These are phyloP conservation scores for Suillus cothurnatus DNA, from an alignment of 768 basidiomycete genomes.

Conservation along the genomic window DNA sequence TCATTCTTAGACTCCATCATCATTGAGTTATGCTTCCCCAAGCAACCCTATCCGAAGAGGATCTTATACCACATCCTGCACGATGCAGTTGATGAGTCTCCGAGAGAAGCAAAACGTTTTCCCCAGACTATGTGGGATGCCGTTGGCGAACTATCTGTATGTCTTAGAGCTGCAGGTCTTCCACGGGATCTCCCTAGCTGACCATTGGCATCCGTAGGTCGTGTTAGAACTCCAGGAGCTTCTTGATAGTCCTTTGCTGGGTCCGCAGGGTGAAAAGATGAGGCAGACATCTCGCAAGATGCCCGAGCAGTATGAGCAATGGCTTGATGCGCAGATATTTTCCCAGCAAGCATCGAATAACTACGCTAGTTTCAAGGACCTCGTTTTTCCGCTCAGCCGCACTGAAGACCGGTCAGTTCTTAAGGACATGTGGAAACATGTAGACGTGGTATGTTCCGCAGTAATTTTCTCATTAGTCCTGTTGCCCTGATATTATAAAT, in stretches of 20 bases:
- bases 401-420: slow-evolving; percentile 52
- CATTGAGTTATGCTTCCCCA: slow-evolving; percentile 79
- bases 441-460: slow-evolving; percentile 53
- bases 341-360: slow-evolving; percentile 59
- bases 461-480: not conserved
- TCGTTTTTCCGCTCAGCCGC: slow-evolving; percentile 60
- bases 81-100: slow-evolving; percentile 74
- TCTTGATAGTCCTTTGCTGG: slow-evolving; percentile 62
- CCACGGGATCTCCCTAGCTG: not conserved
- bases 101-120: slow-evolving; percentile 72
- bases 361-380: slow-evolving; percentile 52
- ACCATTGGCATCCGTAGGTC: slow-evolving; percentile 40
- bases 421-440: slow-evolving; percentile 63
- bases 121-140: slow-evolving; percentile 82
- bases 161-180: slow-evolving; percentile 3
- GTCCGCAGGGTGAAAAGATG: slow-evolving; percentile 56
- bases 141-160: slow-evolving; percentile 78
- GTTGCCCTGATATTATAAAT: slow-evolving; percentile 1
- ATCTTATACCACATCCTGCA: slow-evolving; percentile 67
- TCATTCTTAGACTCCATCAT: slow-evolving; percentile 86
- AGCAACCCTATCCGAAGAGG: slow-evolving; percentile 64
- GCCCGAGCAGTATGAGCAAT: slow-evolving; percentile 62
- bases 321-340: slow-evolving; percentile 68
- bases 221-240: slow-evolving; percentile 67
- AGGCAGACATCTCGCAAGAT: slow-evolving; percentile 50